Evolutionary conservation across 164 flowering plant genomes (phyloP).

Genomic region (Magnolia sinica): DNA sequence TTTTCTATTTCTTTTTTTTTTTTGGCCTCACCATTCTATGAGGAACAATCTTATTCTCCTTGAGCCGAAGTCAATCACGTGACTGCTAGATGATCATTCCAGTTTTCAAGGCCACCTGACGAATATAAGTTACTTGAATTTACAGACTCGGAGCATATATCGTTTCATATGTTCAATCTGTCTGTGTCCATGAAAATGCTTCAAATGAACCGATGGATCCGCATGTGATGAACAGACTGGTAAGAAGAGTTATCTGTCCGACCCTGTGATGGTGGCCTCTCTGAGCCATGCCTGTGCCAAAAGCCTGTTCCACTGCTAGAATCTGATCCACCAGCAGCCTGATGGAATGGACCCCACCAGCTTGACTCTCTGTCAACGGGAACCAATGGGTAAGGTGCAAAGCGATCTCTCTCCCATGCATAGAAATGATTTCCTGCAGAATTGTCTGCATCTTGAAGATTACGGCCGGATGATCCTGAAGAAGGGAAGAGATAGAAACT

Average conservation of each 20-base stretch:
- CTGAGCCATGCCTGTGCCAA: constrained; percentile 75
- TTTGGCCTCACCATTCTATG: background rate
- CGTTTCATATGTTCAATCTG: constrained; percentile 20
- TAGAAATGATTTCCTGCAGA: constrained; percentile 41
- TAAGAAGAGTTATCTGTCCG: constrained; percentile 40
- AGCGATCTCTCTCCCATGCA: constrained; percentile 77
- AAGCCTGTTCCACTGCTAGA: constrained; percentile 31
- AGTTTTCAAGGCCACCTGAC: constrained; percentile 33
- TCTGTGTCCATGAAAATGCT: constrained; percentile 16
- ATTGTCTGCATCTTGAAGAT: constrained; percentile 58
- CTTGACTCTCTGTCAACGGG: constrained; percentile 61
- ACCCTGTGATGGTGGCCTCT: constrained; percentile 65
- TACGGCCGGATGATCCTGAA: constrained; percentile 52
- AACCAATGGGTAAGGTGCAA: constrained; percentile 48
- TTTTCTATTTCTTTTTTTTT: too few species aligned
- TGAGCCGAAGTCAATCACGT: background rate
- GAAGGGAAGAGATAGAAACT: constrained; percentile 53
- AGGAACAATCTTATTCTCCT: background rate
- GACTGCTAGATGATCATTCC: constrained; percentile 29
- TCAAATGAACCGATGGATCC: constrained; percentile 33
- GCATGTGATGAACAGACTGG: constrained; percentile 18
- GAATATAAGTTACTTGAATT: constrained; percentile 18
- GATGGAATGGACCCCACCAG: constrained; percentile 65
- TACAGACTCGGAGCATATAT: constrained; percentile 32
- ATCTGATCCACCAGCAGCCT: constrained; percentile 44